Evolutionary conservation across 208 protist species (phyloP).

Genomic region (Acanthamoeba divionensis): DNA sequence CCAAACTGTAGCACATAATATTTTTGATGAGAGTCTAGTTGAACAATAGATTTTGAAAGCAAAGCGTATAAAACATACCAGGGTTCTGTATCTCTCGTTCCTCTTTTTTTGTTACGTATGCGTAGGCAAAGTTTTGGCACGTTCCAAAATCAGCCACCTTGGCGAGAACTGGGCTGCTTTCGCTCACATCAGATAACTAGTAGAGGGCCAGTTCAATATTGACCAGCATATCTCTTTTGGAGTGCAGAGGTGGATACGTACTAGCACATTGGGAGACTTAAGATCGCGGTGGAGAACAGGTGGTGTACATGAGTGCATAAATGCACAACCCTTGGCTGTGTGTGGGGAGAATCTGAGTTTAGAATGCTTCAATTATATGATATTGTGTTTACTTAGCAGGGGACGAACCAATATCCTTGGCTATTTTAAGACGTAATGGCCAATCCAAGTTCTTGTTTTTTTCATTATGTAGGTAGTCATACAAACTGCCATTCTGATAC

Average conservation of each 20-base stretch:
- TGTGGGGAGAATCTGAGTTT: no score
- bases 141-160: not conserved
- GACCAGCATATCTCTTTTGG: not conserved
- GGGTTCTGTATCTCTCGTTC: no score
- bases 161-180: not conserved
- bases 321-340: slow-evolving; percentile 20
- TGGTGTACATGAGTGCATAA: not conserved
- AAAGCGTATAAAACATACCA: no score
- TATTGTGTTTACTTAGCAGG: no score
- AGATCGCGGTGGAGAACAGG: slow-evolving; percentile 42
- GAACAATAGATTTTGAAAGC: no score
- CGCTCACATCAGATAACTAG: no score
- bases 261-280: slow-evolving; percentile 42
- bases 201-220: no score
- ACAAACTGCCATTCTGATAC: not conserved
- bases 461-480: not conserved
- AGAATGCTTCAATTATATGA: no score
- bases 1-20: not conserved
- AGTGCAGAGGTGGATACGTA: not conserved
- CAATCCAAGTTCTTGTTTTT: not conserved
- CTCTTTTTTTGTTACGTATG: no score
- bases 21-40: no score
- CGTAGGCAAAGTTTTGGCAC: no score
- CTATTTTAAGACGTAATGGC: not conserved
- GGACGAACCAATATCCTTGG: not conserved